Evolutionary conservation across 768 basidiomycete genomes (phyloP).

Genomic region (Leucocoprinus sp.): DNA sequence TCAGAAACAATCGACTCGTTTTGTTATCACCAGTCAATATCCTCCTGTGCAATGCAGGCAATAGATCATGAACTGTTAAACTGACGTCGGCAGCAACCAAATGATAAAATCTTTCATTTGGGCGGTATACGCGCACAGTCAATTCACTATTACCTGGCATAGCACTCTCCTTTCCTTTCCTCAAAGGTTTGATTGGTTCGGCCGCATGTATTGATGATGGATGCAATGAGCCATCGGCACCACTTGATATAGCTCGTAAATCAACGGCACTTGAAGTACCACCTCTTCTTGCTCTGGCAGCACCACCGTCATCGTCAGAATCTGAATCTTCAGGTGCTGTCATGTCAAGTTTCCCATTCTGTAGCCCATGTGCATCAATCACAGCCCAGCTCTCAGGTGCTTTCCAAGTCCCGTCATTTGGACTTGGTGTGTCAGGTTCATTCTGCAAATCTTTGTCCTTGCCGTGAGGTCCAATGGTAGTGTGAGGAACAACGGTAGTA

Average conservation of each 20-base stretch:
- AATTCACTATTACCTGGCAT: conserved; percentile 21
- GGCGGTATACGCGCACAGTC: conserved; percentile 70
- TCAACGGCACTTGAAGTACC: not conserved
- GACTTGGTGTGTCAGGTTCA: conserved; percentile 11
- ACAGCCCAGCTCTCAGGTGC: conserved; percentile 78
- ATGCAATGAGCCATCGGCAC: not conserved
- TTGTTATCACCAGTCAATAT: conserved; percentile 39
- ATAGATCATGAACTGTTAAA: conserved; percentile 64
- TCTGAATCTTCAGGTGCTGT: conserved; percentile 25
- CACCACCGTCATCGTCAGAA: conserved; percentile 25
- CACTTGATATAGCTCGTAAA: no score
- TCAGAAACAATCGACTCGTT: conserved; percentile 58
- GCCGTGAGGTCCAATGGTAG: not conserved
- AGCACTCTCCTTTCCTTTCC: conserved; percentile 4
- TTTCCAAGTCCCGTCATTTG: conserved; percentile 41
- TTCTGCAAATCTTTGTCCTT: not conserved
- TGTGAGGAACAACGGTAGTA: conserved; percentile 7
- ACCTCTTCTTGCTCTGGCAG: conserved; percentile 9
- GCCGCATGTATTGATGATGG: not conserved
- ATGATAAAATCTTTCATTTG: conserved; percentile 65
- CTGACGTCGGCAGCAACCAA: conserved; percentile 54
- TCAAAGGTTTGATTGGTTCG: conserved; percentile 6
- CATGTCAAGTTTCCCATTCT: conserved; percentile 19
- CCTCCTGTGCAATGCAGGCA: conserved; percentile 51
- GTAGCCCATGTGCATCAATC: conserved; percentile 34